phyloP scores from a whole-genome alignment of 2,329 filamentous ascomycete genomes.

The Epichloe glyceriae region DNA sequence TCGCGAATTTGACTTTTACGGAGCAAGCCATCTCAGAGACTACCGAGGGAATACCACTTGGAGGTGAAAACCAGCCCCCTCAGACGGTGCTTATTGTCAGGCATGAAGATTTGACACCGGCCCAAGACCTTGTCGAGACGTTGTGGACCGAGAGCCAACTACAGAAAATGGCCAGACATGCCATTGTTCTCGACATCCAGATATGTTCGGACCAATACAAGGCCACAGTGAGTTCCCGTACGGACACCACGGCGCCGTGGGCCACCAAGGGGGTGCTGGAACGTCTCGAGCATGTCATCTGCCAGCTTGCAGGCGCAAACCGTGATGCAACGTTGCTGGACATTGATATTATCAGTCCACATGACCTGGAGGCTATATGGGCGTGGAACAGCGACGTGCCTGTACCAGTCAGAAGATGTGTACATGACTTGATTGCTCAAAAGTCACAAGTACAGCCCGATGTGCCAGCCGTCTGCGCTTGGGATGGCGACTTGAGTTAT shows the following conservation, averaged over 20 bases:
- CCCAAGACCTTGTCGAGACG: not conserved
- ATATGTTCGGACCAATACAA: not conserved
- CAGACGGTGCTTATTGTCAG: not conserved
- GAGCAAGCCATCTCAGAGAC: too few relatives aligned
- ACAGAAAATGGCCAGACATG: not conserved
- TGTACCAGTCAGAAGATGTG: conserved; percentile 26
- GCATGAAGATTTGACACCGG: not conserved
- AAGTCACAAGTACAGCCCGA: conserved; percentile 23
- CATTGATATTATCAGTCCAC: not conserved
- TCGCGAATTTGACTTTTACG: not conserved
- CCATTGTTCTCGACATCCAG: not conserved
- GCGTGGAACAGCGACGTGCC: conserved; percentile 31
- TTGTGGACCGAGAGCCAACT: not conserved
- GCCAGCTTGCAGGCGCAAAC: not conserved
- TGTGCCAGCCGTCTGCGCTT: conserved; percentile 33
- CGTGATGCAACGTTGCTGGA: not conserved
- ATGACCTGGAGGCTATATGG: conserved; percentile 32
- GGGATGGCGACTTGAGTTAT: conserved; percentile 37
- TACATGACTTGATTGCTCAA: conserved; percentile 33
- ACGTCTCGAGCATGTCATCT: not conserved
- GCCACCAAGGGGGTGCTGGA: not conserved
- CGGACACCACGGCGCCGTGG: not conserved
- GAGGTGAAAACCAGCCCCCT: not conserved
- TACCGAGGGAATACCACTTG: not conserved
- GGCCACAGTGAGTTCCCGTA: not conserved